phyloP scores from a whole-genome alignment of 2,329 filamentous ascomycete species.

The Botryosphaeria dothidea region DNA sequence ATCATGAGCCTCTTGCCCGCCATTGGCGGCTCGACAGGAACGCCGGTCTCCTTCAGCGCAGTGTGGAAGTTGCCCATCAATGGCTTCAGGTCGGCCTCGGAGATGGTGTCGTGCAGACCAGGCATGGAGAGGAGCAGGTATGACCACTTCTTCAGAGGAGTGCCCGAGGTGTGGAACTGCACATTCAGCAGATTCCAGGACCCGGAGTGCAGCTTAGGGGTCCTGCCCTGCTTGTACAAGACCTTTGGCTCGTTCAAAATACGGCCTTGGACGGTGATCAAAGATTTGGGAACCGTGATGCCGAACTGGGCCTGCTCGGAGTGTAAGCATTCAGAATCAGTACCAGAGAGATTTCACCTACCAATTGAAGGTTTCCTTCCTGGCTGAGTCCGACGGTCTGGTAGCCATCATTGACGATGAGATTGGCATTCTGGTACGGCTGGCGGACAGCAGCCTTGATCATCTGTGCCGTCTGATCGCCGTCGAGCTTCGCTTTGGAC shows the following conservation, averaged over 20 bases:
- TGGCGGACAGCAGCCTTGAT: conserved; percentile 33
- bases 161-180: neutral
- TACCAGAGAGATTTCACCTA: neutral
- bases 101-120: neutral
- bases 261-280: conserved; percentile 73
- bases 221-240: conserved; percentile 51
- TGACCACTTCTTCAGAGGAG: conserved; percentile 8
- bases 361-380: conserved; percentile 5
- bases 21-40: conserved; percentile 70
- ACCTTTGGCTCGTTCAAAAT: conserved; percentile 64
- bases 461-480: conserved; percentile 32
- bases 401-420: conserved; percentile 8
- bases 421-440: conserved; percentile 28
- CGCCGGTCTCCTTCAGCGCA: conserved; percentile 63
- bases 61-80: conserved; percentile 57
- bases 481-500: conserved; percentile 27
- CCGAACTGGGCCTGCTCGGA: conserved; percentile 52
- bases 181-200: conserved; percentile 66
- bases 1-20: conserved; percentile 57
- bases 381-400: neutral
- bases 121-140: conserved; percentile 5
- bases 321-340: neutral
- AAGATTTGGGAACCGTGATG: conserved; percentile 58
- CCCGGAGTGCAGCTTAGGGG: conserved; percentile 49
- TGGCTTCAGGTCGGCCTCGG: neutral